phyloP scores from a whole-genome alignment of 495 filamentous ascomycete genomes.

The Sordaria brevicollis region DNA sequence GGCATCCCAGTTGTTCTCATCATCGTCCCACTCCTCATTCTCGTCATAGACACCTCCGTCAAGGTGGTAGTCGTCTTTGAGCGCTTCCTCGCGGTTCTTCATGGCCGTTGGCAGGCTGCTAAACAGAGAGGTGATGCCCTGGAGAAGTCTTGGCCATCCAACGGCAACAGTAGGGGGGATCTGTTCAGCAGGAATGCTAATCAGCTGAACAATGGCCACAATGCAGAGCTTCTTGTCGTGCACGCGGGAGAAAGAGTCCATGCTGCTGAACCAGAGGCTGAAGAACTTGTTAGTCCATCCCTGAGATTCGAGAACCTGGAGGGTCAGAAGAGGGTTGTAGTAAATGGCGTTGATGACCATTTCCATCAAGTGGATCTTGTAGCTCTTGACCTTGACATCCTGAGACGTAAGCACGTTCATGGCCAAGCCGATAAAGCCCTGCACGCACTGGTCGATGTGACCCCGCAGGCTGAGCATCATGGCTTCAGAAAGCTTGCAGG shows the following conservation, averaged over 20 bases:
- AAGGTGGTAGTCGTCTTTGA: constrained; percentile 76
- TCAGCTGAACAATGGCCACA: constrained; percentile 75
- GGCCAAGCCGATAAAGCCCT: constrained; percentile 76
- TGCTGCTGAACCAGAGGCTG: constrained; percentile 92
- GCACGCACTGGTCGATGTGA: constrained; percentile 76
- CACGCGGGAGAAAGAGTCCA: constrained; percentile 84
- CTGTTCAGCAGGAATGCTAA: constrained; percentile 64
- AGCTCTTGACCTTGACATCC: constrained; percentile 76
- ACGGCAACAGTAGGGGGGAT: constrained; percentile 83
- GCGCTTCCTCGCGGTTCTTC: constrained; percentile 85
- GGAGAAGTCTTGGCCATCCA: constrained; percentile 91
- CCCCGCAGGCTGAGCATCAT: constrained; percentile 93
- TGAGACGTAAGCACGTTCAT: constrained; percentile 65
- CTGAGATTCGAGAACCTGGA: constrained; percentile 80
- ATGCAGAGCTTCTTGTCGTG: constrained; percentile 98
- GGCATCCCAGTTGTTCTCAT: constrained; percentile 45
- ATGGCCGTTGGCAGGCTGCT: constrained; percentile 79
- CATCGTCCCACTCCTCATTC: constrained; percentile 70
- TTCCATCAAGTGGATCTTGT: constrained; percentile 93
- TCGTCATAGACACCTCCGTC: constrained; percentile 61
- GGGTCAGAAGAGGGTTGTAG: constrained; percentile 77
- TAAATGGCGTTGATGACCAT: constrained; percentile 98
- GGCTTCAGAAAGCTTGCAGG: constrained; percentile 96
- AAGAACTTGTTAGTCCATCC: constrained; percentile 99
- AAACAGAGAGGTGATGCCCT: constrained; percentile 86